Evolutionary conservation across 2,329 filamentous ascomycete species (phyloP), one percentile per base, ranked within the genome.

Genomic region (Verticillium nubilum): DNA sequence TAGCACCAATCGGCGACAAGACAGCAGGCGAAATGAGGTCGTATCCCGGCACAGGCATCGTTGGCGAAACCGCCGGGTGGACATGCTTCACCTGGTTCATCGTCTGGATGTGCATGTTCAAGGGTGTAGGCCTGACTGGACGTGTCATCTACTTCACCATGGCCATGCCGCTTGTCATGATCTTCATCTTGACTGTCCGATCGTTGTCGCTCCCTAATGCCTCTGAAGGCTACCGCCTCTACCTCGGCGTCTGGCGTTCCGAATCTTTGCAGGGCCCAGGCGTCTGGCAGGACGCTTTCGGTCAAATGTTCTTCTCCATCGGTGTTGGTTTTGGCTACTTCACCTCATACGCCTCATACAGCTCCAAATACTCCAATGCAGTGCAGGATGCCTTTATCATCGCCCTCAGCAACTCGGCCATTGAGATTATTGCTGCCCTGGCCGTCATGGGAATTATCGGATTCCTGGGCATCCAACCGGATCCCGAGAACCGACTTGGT

Each of bases 291-390:
- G 80, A 76, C 2, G 81, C 81, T 1, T 77, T 79, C 12, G 81
- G 81, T 0, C 15, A 61, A 37, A 82, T 85, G 53, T 85, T 86
- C 69, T 85, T 85, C 70, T 83, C 80, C 0, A 85, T 80, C 0
- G 82, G 82, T 3, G 80, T 85, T 28, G 82, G 81, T 1, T 85
- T 84, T 4, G 80, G 80, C 0, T 82, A 81, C 65, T 84, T 82
- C 56, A 84, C 81, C 0, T 78, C 77, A 0, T 84, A 84, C 60
- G 81, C 81, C 1, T 82, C 79, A 0, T 85, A 83, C 68, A 84
- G 84, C 73, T 64, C 79, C 75, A 73, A 74, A 58, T 77, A 79
- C 60, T 78, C 80, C 35, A 83, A 84, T 52, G 79, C 74, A 0
- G 82, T 84, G 0, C 80, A 82, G 71, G 82, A 85, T 58, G 77